Evolutionary conservation across 2,329 filamentous ascomycete genomes (phyloP).

Genomic region (Cladophialophora psammophila): DNA sequence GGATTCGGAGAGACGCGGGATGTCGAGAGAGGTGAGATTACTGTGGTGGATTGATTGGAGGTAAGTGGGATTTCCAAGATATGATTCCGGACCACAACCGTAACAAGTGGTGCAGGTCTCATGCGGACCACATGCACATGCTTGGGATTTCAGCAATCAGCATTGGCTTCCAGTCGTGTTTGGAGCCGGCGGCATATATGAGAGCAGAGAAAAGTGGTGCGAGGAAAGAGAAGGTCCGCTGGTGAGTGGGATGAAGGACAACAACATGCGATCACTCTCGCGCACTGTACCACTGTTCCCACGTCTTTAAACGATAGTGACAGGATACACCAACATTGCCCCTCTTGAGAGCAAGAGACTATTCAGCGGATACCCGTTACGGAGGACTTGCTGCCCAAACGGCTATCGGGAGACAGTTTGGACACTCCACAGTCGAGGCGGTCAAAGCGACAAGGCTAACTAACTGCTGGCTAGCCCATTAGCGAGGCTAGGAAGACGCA

Average conservation of each 20-base stretch:
- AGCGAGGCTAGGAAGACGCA: constrained; percentile 2
- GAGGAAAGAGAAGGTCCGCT: not conserved
- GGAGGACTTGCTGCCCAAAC: constrained; percentile 3
- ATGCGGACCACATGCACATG: constrained; percentile 23
- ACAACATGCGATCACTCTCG: constrained; percentile 1
- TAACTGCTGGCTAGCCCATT: not conserved
- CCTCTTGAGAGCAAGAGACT: not conserved
- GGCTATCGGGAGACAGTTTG: not conserved
- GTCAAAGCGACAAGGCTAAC: constrained; percentile 16
- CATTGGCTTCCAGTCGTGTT: not conserved
- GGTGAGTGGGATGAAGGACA: not conserved
- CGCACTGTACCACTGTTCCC: constrained; percentile 1
- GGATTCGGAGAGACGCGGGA: constrained; percentile 23
- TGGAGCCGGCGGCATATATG: not conserved
- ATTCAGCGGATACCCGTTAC: not conserved
- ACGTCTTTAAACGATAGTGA: not conserved
- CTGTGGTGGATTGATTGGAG: constrained; percentile 14
- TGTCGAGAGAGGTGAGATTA: constrained; percentile 12
- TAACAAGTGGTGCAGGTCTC: constrained; percentile 8
- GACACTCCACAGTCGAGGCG: constrained; percentile 4
- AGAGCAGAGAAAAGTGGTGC: not conserved
- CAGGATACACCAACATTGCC: not conserved
- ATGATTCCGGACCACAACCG: constrained; percentile 9
- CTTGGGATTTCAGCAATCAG: not conserved
- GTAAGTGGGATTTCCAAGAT: constrained; percentile 12